phyloP scores from a whole-genome alignment of 495 filamentous ascomycete genomes.

The Tuber melanosporum region DNA sequence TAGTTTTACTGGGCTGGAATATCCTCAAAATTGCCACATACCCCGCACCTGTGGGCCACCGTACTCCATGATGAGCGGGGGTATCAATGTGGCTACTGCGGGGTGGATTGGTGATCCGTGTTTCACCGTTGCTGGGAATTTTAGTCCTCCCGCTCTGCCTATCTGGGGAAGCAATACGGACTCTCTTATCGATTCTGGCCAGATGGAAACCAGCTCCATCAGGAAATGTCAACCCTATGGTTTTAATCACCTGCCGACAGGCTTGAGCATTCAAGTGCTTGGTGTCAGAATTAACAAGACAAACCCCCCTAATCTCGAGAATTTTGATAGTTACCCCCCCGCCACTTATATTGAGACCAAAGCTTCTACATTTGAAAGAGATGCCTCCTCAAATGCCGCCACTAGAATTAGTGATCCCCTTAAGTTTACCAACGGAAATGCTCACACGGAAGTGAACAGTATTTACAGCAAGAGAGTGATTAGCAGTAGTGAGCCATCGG shows the following conservation, averaged over 20 bases:
- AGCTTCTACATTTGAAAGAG: neutral
- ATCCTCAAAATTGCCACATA: neutral
- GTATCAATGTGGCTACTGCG: neutral
- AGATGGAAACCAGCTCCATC: neutral
- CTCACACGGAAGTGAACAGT: neutral
- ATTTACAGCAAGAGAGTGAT: neutral
- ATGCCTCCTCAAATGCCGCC: neutral
- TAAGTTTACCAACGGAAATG: neutral
- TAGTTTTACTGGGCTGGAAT: neutral
- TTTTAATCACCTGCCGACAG: neutral
- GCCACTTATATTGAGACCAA: neutral
- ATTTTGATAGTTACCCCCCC: neutral
- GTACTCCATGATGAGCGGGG: neutral
- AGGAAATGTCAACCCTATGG: neutral
- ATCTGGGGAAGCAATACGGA: neutral
- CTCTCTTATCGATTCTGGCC: neutral
- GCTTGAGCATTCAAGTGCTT: neutral
- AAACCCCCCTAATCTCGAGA: neutral
- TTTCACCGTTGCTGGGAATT: neutral
- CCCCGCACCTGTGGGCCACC: neutral
- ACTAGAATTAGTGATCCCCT: neutral
- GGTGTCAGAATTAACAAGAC: neutral
- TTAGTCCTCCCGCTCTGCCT: neutral
- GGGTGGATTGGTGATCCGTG: neutral
- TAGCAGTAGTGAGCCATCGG: neutral